Evolutionary conservation across 129 eudicot species (phyloP).

Genomic region (Artemisia argyi): DNA sequence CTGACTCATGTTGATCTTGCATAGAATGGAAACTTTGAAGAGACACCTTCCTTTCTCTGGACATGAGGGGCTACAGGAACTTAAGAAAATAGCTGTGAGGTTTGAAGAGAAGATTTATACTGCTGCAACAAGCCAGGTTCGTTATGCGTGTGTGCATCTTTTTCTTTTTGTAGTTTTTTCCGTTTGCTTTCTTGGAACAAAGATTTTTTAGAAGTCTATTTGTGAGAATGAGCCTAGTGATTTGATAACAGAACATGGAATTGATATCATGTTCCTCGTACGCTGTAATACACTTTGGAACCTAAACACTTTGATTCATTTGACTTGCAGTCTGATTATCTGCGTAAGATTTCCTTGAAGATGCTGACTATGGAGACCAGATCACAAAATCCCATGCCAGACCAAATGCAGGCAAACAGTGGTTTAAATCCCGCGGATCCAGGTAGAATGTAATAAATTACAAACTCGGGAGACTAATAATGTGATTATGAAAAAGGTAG

Average conservation of each 20-base stretch:
- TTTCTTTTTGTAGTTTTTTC: background rate
- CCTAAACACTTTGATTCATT: background rate
- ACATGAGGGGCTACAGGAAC: constrained; percentile 69
- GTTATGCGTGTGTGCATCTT: background rate
- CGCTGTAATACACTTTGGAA: constrained; percentile 11
- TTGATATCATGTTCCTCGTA: constrained; percentile 5
- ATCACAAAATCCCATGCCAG: constrained; percentile 60
- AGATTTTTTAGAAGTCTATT: background rate
- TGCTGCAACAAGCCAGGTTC: constrained; percentile 76
- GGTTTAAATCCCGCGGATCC: constrained; percentile 56
- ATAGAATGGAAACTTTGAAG: constrained; percentile 74
- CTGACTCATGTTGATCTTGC: constrained; percentile 19
- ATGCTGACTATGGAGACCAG: constrained; percentile 75
- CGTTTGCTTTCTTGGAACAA: background rate
- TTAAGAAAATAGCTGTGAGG: constrained; percentile 60
- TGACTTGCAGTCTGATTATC: constrained; percentile 70
- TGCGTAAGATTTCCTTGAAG: constrained; percentile 76
- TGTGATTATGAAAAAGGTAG: too few relatives aligned
- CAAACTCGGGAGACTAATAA: too few relatives aligned
- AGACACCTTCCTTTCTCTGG: constrained; percentile 83
- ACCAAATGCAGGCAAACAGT: constrained; percentile 45
- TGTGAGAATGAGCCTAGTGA: background rate
- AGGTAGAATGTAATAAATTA: constrained; percentile 35
- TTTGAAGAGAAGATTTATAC: constrained; percentile 75
- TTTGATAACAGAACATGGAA: background rate